A percentile compares a stretch with the other conserved stretches of the same genome.
Evolutionary conservation across 306 rosid genomes (phyloP).

Genomic region (Fragaria iinumae): DNA sequence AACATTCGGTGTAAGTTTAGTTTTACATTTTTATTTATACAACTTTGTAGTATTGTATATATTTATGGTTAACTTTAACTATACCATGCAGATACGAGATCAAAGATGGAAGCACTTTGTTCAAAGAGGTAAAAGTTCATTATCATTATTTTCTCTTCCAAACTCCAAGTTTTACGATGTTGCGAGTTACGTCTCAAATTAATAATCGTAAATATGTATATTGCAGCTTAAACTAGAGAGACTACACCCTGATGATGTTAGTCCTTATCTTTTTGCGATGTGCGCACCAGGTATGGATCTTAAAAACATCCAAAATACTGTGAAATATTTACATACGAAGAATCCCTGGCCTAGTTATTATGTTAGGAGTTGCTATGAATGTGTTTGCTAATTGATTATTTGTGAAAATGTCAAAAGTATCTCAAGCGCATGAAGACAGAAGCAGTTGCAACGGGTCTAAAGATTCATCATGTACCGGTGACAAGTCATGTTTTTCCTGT

Average conservation of each 20-base stretch:
- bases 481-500: slow-evolving; percentile 17
- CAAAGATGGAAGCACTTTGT: slow-evolving; percentile 43
- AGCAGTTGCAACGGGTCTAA: slow-evolving; percentile 18
- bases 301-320: not conserved
- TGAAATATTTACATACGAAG: not conserved
- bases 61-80: not conserved
- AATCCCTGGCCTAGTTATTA: not conserved
- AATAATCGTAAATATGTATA: not conserved
- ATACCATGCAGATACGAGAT: slow-evolving; percentile 49
- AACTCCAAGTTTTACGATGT: not conserved
- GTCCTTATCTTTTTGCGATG: slow-evolving; percentile 48
- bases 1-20: slow-evolving; percentile 60
- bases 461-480: slow-evolving; percentile 5
- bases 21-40: not conserved
- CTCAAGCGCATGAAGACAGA: slow-evolving; percentile 15
- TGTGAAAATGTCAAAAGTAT: slow-evolving; percentile 14
- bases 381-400: not conserved
- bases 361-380: not conserved
- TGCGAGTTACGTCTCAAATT: not conserved
- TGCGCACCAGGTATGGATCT: slow-evolving; percentile 46
- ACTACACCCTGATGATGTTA: slow-evolving; percentile 40
- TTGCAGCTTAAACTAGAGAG: slow-evolving; percentile 44
- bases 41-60: not conserved
- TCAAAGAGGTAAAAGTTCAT: slow-evolving; percentile 32
- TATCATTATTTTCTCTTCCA: not conserved